Evolutionary conservation across 305 asterid genomes (phyloP).

Genomic region (Solanum aculeatissimum): DNA sequence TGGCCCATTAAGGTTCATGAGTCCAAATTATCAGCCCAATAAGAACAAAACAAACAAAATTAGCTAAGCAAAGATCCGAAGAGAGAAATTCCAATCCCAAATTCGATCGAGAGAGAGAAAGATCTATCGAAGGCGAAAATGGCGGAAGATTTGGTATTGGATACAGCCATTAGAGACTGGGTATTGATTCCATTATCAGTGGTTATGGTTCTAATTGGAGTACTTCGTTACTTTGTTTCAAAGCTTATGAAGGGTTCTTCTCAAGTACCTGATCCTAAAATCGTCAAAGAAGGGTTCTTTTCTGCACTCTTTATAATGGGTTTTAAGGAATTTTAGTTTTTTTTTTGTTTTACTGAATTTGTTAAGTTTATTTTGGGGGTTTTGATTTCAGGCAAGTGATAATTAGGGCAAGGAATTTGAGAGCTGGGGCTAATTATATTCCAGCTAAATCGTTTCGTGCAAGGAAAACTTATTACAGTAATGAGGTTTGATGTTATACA

Average conservation of each 20-base stretch:
- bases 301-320: neutral
- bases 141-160: slow-evolving; percentile 97
- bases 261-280: slow-evolving; percentile 71
- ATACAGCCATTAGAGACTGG: slow-evolving; percentile 95
- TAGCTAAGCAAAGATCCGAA: neutral
- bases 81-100: neutral
- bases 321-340: neutral
- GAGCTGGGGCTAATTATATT: slow-evolving; percentile 85
- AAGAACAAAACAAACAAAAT: neutral
- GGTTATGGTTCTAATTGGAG: slow-evolving; percentile 87
- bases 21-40: neutral
- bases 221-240: slow-evolving; percentile 84
- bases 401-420: slow-evolving; percentile 86
- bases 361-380: neutral
- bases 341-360: neutral
- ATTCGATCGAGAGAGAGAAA: neutral
- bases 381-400: slow-evolving; percentile 55
- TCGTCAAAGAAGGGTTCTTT: slow-evolving; percentile 45
- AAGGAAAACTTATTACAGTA: slow-evolving; percentile 65
- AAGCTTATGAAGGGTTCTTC: slow-evolving; percentile 84
- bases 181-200: slow-evolving; percentile 73
- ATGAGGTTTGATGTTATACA: slow-evolving; percentile 36
- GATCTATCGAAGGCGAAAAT: slow-evolving; percentile 9
- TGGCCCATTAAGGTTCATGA: neutral
- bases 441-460: slow-evolving; percentile 91